These are phyloP conservation scores for Babesia caballi DNA, from an alignment of 169 alveolate species.

Conservation along the genomic window DNA sequence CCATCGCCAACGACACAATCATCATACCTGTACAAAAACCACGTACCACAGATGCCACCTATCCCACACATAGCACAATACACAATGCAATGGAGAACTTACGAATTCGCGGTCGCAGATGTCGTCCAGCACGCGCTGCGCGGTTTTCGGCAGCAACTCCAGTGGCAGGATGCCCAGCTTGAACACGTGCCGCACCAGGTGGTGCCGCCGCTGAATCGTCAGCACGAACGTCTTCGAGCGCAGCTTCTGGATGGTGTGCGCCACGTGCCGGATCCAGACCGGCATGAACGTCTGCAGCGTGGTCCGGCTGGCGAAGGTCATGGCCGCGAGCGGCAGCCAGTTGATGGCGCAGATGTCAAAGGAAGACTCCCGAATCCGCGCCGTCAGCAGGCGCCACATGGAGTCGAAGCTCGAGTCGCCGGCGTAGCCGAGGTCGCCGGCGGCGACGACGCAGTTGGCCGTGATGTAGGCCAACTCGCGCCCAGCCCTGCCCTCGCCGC, in stretches of 20 bases:
- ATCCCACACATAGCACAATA: not conserved
- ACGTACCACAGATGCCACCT: not conserved
- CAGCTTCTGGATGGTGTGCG: conserved; percentile 41
- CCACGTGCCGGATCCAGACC: conserved; percentile 54
- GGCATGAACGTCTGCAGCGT: conserved; percentile 59
- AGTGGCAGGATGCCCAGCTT: conserved; percentile 49
- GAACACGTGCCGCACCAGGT: conserved; percentile 51
- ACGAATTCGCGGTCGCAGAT: conserved; percentile 52
- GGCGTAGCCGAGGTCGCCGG: conserved; percentile 48
- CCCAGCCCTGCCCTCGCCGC: not conserved
- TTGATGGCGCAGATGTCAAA: conserved; percentile 62
- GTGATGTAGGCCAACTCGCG: conserved; percentile 11
- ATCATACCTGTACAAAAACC: not conserved
- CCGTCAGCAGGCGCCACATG: conserved; percentile 49
- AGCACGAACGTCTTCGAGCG: conserved; percentile 50
- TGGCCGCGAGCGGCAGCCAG: conserved; percentile 65
- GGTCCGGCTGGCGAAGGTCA: conserved; percentile 51
- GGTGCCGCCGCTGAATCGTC: conserved; percentile 59
- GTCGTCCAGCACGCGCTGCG: conserved; percentile 35
- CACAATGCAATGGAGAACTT: conserved; percentile 1
- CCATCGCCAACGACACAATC: not conserved
- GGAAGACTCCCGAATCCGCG: conserved; percentile 28
- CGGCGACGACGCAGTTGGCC: conserved; percentile 40
- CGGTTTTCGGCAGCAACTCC: conserved; percentile 1
- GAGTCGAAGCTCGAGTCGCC: conserved; percentile 43